phyloP scores from a whole-genome alignment of 2,329 filamentous ascomycete species.

The Sclerotinia nivalis region DNA sequence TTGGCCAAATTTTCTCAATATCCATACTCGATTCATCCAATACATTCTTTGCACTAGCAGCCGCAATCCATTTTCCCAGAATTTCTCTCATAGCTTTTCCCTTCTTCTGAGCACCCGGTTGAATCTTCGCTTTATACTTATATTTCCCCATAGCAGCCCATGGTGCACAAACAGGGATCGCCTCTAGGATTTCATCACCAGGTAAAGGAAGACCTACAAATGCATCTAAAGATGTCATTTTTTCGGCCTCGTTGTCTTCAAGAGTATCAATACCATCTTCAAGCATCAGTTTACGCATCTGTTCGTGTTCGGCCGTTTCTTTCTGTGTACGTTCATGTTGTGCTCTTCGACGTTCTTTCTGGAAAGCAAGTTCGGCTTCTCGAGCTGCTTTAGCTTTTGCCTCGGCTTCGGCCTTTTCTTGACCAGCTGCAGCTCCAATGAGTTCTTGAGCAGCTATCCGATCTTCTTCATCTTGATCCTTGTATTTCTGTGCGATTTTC shows the following conservation, averaged over 20 bases:
- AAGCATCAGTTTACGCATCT: constrained; percentile 60
- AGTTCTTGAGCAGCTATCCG: constrained; percentile 78
- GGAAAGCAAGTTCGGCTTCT: constrained; percentile 71
- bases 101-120: constrained; percentile 87
- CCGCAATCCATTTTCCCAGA: constrained; percentile 75
- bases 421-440: constrained; percentile 73
- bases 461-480: constrained; percentile 92
- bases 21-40: constrained; percentile 62
- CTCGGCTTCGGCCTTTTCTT: constrained; percentile 68
- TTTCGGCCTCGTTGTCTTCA: constrained; percentile 59
- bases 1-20: constrained; percentile 77
- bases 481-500: constrained; percentile 87
- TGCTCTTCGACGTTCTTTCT: constrained; percentile 72
- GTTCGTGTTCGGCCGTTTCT: constrained; percentile 75
- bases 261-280: constrained; percentile 59
- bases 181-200: constrained; percentile 79
- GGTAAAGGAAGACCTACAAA: constrained; percentile 76
- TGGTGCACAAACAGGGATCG: constrained; percentile 63
- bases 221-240: constrained; percentile 59
- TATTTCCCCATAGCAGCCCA: constrained; percentile 65
- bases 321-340: constrained; percentile 79
- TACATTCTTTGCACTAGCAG: constrained; percentile 54
- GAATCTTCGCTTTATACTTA: constrained; percentile 95
- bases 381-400: constrained; percentile 64
- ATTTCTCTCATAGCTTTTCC: constrained; percentile 93